Conservation (phyloP, 75 land plant species). For the Selaginella moellendorffii region DNA sequence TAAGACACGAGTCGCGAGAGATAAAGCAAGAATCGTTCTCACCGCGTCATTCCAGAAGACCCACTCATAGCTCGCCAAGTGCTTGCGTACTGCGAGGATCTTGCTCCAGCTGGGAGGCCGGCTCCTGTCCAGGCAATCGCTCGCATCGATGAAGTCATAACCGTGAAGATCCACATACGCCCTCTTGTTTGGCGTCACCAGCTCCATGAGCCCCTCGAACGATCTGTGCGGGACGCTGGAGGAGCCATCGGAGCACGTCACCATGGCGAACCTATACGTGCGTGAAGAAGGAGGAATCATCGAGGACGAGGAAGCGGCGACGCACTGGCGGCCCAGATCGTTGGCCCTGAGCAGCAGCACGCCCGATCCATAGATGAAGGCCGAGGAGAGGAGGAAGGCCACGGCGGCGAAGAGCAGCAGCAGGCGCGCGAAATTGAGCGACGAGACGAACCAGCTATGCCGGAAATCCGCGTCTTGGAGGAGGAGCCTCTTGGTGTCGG, state of each 20-base stretch:
- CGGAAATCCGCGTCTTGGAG: not conserved
- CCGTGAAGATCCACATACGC: conserved; percentile 36
- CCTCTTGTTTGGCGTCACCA: conserved; percentile 37
- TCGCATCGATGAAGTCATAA: conserved; percentile 45
- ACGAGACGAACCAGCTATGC: not conserved
- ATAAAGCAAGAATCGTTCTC: conserved; percentile 9
- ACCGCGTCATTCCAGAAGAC: conserved; percentile 73
- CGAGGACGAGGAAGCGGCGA: not conserved
- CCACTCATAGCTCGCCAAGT: conserved; percentile 38
- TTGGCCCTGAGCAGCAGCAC: conserved; percentile 41
- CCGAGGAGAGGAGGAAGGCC: conserved; percentile 10
- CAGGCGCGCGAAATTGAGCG: not conserved
- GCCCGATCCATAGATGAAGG: conserved; percentile 20
- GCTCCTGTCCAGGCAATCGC: conserved; percentile 22
- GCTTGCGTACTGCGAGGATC: conserved; percentile 36
- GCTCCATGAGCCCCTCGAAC: conserved; percentile 43
- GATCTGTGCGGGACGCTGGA: conserved; percentile 23
- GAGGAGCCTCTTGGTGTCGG: not conserved
- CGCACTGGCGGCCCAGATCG: conserved; percentile 39
- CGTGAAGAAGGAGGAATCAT: not conserved
- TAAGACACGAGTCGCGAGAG: not conserved
- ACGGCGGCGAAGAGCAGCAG: not conserved
- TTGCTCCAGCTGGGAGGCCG: conserved; percentile 74
- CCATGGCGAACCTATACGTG: conserved; percentile 42
- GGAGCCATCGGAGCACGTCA: conserved; percentile 39